A percentile compares a stretch with the other conserved stretches of the same genome.
Conservation (phyloP, 1,284 basidiomycete species). For the Caloboletus inedulis region DNA sequence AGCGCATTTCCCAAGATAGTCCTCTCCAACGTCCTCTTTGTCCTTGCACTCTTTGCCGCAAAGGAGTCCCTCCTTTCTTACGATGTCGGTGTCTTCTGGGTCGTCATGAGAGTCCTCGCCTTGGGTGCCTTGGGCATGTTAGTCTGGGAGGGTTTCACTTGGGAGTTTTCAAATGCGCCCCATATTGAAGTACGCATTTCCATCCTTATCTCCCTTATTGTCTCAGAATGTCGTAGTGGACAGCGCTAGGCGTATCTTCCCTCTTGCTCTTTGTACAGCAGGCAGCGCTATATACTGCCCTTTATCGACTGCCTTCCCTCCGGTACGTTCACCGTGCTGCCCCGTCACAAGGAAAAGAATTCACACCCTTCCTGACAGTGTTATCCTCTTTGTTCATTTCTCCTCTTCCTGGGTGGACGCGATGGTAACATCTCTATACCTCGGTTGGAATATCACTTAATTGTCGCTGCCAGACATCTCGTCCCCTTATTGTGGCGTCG, state of each 20-base stretch:
- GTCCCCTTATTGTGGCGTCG: constrained; percentile 42
- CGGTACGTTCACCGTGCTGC: constrained; percentile 43
- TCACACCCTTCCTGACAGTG: constrained; percentile 38
- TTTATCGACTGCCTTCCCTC: constrained; percentile 61
- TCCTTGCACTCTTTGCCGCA: constrained; percentile 55
- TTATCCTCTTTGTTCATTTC: constrained; percentile 65
- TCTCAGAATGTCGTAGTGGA: constrained; percentile 50
- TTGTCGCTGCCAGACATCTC: constrained; percentile 38
- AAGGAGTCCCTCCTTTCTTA: constrained; percentile 63
- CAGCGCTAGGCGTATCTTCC: constrained; percentile 62
- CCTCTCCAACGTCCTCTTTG: constrained; percentile 58
- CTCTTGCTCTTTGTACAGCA: constrained; percentile 66
- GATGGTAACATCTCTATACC: constrained; percentile 46
- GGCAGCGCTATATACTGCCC: constrained; percentile 55
- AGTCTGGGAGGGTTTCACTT: constrained; percentile 53
- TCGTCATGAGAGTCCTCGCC: constrained; percentile 64
- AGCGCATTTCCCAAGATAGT: constrained; percentile 53
- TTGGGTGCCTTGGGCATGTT: constrained; percentile 59
- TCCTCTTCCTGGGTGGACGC: constrained; percentile 60
- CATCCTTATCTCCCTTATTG: background rate
- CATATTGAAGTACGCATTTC: constrained; percentile 53
- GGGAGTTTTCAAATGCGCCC: constrained; percentile 49
- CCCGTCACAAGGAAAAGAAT: background rate
- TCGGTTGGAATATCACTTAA: constrained; percentile 30
- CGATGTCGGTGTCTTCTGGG: constrained; percentile 71